Base-by-base conservation (phyloP, 192 early-diverging fungal species). In the Chytriomyces hyalinus region DNA sequence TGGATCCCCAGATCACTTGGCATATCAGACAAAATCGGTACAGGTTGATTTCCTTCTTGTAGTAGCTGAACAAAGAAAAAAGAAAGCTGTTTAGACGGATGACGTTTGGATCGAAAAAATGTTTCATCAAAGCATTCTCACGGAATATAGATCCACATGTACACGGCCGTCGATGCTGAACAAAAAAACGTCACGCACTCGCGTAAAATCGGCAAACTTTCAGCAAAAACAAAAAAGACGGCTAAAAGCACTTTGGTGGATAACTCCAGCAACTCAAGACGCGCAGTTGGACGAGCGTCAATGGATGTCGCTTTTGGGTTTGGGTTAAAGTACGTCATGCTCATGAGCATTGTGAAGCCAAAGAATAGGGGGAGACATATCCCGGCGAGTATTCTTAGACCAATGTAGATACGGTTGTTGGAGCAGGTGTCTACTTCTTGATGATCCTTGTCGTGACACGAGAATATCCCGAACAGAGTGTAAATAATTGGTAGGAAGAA, bases 291-390 rank as follows among this genome's bases (percentile, higher is more conserved):
- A 0, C 77, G 77, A 0, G 77, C 77, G 45, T 61, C 62, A 17
- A 78, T 63, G 8, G 77, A 71, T 5, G 59, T 63, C 2, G 69
- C 57, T 50, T 78, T 78, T 26, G 77, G 77, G 49, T 78, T 78
- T 36, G 77, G 77, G 47, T 78, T 70, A 49, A 78, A 78, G 62
- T 78, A 78, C 8, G 77, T 78, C 77, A 78, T 73, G 49, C 77
- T 78, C 77, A 78, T 78, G 24, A 78, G 70, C 13, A 78, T 45
- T 26, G 77, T 78, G 66, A 78, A 78, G 1, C 57, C 61, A 63
- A 78, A 59, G 49, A 78, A 78, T 4, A 48, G 11, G 10, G 77
- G 77, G 17, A 78, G 48, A 7, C 44, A 13, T 36, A 78, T 63
- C 8, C 28, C 77, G 20, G 77, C 63, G 20, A 78, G 15, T 7